Base-by-base conservation (phyloP, 1,139 yeast species). In the Nakaseomyces delphensis region DNA sequence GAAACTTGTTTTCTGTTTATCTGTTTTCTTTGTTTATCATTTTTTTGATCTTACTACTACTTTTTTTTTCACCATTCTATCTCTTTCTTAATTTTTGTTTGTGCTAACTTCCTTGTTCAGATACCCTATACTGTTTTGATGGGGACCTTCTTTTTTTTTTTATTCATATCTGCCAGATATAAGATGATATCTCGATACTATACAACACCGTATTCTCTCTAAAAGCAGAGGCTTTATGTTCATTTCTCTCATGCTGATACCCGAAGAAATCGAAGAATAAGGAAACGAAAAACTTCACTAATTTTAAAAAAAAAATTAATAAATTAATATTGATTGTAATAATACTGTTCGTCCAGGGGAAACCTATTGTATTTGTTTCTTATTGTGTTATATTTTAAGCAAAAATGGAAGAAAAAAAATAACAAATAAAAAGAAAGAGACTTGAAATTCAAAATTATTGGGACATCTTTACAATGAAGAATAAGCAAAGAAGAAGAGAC, bases 181-280 rank as follows among this genome's bases (percentile, higher is more conserved):
- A 4, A 10, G 4, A 25, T 4, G n/a, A 5, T 25, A 25, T 21
- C 24, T 10, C 9, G 5, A 25, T 2, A 25, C 10, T 4, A 25
- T 3, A 13, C 28, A 10, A 25, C 6, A 25, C 10, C n/a, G n/a
- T 10, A 25, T 25, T n/a, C 3, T 25, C 28, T 13, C 28, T 25
- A 9, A 25, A n/a, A 11, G n/a, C 24, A 21, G 9, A 21, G 6
- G n/a, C n/a, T 29, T 29, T n/a, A 13, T 13, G 5, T 29, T 15
- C 32, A 25, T 25, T 25, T 25, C 28, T n/a, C 30, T 18, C 23
- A 31, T 31, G 35, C 16, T 31, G 35, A 31, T 31, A 31, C 35
- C 35, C 35, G 23, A 14, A 31, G 15, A 31, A 16, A 13, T 27
- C 13, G n/a, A 25, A 13, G 18, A 19, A 25, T 25, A 25, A 10